phyloP scores from a whole-genome alignment of 1,284 basidiomycete genomes.

The Ceraceosorus bombacis region DNA sequence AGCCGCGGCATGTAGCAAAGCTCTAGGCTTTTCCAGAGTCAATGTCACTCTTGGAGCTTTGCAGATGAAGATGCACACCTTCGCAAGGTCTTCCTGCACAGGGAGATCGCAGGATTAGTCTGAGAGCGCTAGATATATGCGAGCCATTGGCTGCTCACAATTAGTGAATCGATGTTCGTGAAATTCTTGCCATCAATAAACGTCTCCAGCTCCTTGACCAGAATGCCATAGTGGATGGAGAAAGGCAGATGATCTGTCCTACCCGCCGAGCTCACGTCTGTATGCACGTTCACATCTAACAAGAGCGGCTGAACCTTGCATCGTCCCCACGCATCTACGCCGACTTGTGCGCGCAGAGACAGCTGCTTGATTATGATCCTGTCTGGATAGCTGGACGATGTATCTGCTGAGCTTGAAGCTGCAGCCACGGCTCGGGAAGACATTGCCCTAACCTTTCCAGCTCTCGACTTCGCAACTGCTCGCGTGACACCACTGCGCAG shows the following conservation, averaged over 20 bases:
- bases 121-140: conserved; percentile 1
- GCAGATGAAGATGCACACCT: conserved; percentile 51
- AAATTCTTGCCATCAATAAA: conserved; percentile 26
- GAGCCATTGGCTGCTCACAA: conserved; percentile 3
- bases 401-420: too few species aligned
- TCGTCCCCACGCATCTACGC: conserved; percentile 44
- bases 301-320: conserved; percentile 55
- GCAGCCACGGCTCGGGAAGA: too few species aligned
- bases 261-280: conserved; percentile 57
- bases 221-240: conserved; percentile 53
- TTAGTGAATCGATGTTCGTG: conserved; percentile 26
- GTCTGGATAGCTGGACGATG: conserved; percentile 17
- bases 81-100: conserved; percentile 51
- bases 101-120: not conserved
- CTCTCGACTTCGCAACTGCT: too few species aligned
- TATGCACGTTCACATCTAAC: conserved; percentile 56
- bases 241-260: conserved; percentile 57
- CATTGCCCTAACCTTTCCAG: too few species aligned
- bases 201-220: conserved; percentile 43
- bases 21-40: conserved; percentile 54
- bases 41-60: conserved; percentile 52
- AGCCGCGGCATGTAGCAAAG: conserved; percentile 56
- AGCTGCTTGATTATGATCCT: conserved; percentile 35
- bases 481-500: too few species aligned
- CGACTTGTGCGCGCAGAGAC: conserved; percentile 38